phyloP scores from a whole-genome alignment of 225 moss, liverwort and hornwort species.

The Takakia lepidozioides region DNA sequence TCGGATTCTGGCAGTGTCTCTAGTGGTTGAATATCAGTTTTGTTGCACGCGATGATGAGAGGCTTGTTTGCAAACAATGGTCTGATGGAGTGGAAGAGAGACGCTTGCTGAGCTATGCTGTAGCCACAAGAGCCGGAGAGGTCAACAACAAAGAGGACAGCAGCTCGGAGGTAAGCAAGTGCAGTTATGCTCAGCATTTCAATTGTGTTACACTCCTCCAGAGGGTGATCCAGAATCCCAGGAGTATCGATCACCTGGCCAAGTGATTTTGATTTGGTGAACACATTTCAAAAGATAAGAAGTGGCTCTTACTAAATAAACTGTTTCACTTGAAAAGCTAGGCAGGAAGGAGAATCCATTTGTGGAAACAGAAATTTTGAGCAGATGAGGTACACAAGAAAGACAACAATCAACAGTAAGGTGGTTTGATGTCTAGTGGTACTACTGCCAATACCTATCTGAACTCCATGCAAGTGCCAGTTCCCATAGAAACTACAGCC shows the following conservation, averaged over 20 bases:
- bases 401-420: too few relatives aligned
- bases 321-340: too few relatives aligned
- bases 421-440: too few relatives aligned
- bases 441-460: too few relatives aligned
- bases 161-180: conserved; percentile 77
- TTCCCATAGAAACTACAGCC: too few relatives aligned
- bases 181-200: conserved; percentile 97
- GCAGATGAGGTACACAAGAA: too few relatives aligned
- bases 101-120: conserved; percentile 79
- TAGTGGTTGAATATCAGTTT: conserved; percentile 81
- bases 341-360: too few relatives aligned
- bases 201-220: conserved; percentile 92
- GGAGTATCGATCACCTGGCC: conserved; percentile 91
- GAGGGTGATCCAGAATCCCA: conserved; percentile 92
- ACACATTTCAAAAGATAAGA: too few relatives aligned
- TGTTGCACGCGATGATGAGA: conserved; percentile 91
- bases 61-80: conserved; percentile 90
- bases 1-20: conserved; percentile 90
- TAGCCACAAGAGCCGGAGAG: conserved; percentile 91
- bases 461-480: too few relatives aligned
- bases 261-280: too few relatives aligned
- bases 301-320: too few relatives aligned
- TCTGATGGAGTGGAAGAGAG: conserved; percentile 82
- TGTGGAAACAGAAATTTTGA: too few relatives aligned
- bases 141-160: conserved; percentile 89